phyloP scores from a whole-genome alignment of 306 rosid genomes.

The Ormosia emarginata region DNA sequence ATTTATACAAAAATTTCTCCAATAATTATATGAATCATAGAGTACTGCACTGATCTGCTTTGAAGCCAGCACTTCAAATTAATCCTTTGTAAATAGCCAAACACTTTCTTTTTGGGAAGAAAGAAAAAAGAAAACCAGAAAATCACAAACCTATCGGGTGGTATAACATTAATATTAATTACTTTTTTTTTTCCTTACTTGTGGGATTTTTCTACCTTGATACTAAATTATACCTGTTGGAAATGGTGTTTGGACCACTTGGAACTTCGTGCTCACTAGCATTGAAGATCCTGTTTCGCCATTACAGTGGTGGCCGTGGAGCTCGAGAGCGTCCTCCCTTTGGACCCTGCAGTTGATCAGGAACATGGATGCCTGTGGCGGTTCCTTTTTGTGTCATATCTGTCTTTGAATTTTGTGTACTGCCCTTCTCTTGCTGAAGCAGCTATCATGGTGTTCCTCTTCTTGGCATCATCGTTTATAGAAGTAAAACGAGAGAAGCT shows the following conservation, averaged over 20 bases:
- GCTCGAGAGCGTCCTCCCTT: slow-evolving; percentile 25
- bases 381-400: not conserved
- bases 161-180: too few species aligned
- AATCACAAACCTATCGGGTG: slow-evolving; percentile 7
- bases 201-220: too few species aligned
- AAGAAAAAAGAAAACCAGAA: not conserved
- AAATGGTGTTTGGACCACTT: slow-evolving; percentile 79
- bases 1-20: too few species aligned
- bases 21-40: slow-evolving; percentile 22
- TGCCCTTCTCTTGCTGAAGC: slow-evolving; percentile 32
- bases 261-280: slow-evolving; percentile 71
- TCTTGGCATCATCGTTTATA: not conserved
- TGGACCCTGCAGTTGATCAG: not conserved
- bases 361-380: slow-evolving; percentile 4
- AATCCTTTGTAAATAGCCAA: not conserved
- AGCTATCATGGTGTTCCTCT: slow-evolving; percentile 7
- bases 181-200: too few species aligned
- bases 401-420: slow-evolving; percentile 18
- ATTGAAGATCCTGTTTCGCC: slow-evolving; percentile 45
- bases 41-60: slow-evolving; percentile 24
- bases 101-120: too few species aligned
- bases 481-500: slow-evolving; percentile 12
- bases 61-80: slow-evolving; percentile 17
- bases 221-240: slow-evolving; percentile 56
- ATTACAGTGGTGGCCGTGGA: slow-evolving; percentile 24